A percentile compares a stretch with the other conserved stretches of the same genome.
Evolutionary conservation across 148 eudicot genomes (phyloP).

Genomic region (Rhododendron griersonianum): DNA sequence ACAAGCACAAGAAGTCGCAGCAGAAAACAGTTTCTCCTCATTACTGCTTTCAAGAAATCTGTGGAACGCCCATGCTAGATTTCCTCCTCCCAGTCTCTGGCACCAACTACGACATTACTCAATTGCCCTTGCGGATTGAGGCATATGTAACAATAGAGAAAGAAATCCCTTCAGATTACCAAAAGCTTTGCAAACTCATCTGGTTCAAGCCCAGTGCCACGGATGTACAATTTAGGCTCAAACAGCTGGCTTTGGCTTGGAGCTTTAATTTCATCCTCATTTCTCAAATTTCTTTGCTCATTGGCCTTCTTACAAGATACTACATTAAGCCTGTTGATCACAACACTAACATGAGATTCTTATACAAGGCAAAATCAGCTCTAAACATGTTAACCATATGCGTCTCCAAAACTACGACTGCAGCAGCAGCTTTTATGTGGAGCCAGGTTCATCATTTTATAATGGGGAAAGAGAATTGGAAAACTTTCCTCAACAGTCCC

Average conservation of each 20-base stretch:
- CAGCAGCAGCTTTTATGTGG: slow-evolving; percentile 53
- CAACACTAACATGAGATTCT: slow-evolving; percentile 40
- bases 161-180: slow-evolving; percentile 11
- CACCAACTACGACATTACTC: slow-evolving; percentile 25
- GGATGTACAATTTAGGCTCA: slow-evolving; percentile 47
- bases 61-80: slow-evolving; percentile 53
- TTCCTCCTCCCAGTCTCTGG: slow-evolving; percentile 28
- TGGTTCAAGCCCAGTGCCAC: slow-evolving; percentile 49
- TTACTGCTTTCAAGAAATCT: slow-evolving; percentile 57
- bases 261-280: slow-evolving; percentile 47
- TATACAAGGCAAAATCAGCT: slow-evolving; percentile 21
- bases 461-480: slow-evolving; percentile 63
- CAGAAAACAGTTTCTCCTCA: slow-evolving; percentile 44
- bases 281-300: slow-evolving; percentile 39
- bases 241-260: slow-evolving; percentile 65
- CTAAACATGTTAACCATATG: slow-evolving; percentile 38
- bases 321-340: slow-evolving; percentile 65
- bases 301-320: slow-evolving; percentile 42
- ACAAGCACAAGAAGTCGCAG: slow-evolving; percentile 24
- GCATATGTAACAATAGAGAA: slow-evolving; percentile 62
- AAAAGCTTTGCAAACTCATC: slow-evolving; percentile 21
- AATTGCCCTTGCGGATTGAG: slow-evolving; percentile 46
- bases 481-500: slow-evolving; percentile 58
- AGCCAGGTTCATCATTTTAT: slow-evolving; percentile 32
- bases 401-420: slow-evolving; percentile 33